phyloP scores from a whole-genome alignment of 257 asterid species.

The Solanum arcanum region DNA sequence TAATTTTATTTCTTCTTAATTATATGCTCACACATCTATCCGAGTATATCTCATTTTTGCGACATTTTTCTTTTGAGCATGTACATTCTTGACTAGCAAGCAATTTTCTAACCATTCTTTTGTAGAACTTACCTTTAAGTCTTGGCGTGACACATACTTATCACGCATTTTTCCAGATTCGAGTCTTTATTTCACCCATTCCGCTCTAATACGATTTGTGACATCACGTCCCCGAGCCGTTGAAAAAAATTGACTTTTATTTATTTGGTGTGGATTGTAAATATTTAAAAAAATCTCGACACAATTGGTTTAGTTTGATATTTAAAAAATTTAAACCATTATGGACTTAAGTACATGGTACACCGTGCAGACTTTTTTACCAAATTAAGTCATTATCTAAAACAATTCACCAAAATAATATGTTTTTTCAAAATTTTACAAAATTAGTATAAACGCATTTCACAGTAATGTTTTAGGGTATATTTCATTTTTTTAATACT shows the following conservation, averaged over 20 bases:
- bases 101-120: neutral
- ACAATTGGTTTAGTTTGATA: neutral
- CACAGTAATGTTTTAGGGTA: too few relatives aligned
- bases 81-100: neutral
- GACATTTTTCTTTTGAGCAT: neutral
- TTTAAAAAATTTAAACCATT: neutral
- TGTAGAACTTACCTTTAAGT: neutral
- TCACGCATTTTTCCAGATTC: neutral
- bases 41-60: neutral
- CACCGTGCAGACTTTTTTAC: too few relatives aligned
- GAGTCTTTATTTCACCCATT: neutral
- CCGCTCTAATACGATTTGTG: neutral
- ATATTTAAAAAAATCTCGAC: neutral
- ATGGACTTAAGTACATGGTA: too few relatives aligned
- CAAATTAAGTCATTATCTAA: too few relatives aligned
- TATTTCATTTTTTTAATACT: too few relatives aligned
- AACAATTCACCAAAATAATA: too few relatives aligned
- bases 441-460: too few relatives aligned
- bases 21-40: neutral
- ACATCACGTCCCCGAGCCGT: neutral
- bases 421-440: too few relatives aligned
- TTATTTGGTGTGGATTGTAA: neutral
- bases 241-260: too few relatives aligned
- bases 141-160: too few relatives aligned
- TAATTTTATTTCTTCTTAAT: neutral